phyloP scores from a whole-genome alignment of 257 asterid species.

The Anisodus acutangulus region DNA sequence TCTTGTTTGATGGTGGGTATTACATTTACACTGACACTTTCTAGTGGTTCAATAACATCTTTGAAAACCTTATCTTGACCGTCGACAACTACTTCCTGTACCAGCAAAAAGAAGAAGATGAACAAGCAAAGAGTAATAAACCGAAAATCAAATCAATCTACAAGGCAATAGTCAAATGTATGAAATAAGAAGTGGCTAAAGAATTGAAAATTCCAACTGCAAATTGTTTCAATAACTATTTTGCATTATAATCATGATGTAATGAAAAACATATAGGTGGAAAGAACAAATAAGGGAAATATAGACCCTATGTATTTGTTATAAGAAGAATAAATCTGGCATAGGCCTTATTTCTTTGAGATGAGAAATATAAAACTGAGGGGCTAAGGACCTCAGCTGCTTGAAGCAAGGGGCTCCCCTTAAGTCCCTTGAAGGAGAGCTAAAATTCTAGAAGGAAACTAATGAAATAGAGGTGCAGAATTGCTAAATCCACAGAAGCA shows the following conservation, averaged over 20 bases:
- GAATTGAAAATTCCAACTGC: not conserved
- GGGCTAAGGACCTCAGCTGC: not conserved
- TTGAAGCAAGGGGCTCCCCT: not conserved
- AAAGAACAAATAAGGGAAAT: not conserved
- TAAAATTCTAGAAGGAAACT: not conserved
- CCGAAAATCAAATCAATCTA: not conserved
- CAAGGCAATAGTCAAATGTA: not conserved
- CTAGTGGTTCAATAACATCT: constrained; percentile 95
- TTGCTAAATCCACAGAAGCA: not conserved
- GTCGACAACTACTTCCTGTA: constrained; percentile 82
- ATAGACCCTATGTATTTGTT: not conserved
- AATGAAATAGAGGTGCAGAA: not conserved
- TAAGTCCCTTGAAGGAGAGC: not conserved
- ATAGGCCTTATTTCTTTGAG: not conserved
- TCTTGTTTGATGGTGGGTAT: constrained; percentile 79
- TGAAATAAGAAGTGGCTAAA: not conserved
- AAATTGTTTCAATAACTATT: not conserved
- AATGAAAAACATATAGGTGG: not conserved
- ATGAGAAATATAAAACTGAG: not conserved
- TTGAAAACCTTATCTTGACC: constrained; percentile 96
- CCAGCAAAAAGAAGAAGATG: not conserved
- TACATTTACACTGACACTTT: constrained; percentile 81
- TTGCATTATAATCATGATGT: not conserved
- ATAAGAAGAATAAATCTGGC: not conserved
- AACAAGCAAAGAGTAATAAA: not conserved